Evolutionary conservation across 169 alveolate genomes (phyloP).

Genomic region (Cryptosporidium ubiquitum): DNA sequence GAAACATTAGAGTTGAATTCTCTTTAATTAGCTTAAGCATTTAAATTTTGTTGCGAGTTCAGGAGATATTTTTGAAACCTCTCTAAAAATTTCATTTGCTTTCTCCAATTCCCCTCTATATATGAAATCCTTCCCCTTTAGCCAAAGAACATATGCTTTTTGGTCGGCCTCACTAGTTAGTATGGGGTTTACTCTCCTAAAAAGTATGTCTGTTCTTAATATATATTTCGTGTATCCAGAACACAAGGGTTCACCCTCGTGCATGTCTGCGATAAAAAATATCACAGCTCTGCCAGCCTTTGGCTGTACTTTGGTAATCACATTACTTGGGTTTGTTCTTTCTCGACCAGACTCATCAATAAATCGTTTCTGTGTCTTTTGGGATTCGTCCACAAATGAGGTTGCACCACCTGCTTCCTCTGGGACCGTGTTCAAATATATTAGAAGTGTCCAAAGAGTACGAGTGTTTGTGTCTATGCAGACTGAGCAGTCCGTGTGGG

Average conservation of each 20-base stretch:
- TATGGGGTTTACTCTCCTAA: conserved; percentile 68
- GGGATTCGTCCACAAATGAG: conserved; percentile 15
- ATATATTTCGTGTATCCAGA: conserved; percentile 76
- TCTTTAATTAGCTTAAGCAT: neutral
- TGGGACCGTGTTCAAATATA: conserved; percentile 75
- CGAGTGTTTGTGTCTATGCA: conserved; percentile 78
- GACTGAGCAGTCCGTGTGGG: conserved; percentile 81
- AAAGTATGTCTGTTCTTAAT: conserved; percentile 79
- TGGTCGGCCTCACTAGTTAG: conserved; percentile 30
- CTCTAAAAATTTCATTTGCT: conserved; percentile 30
- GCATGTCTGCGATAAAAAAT: conserved; percentile 76
- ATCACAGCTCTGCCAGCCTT: conserved; percentile 45
- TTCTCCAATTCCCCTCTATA: conserved; percentile 30
- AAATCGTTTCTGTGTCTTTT: conserved; percentile 17
- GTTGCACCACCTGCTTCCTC: conserved; percentile 67
- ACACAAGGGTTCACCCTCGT: conserved; percentile 77
- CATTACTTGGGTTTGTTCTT: conserved; percentile 30
- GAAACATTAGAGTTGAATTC: neutral
- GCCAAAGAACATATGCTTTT: conserved; percentile 53
- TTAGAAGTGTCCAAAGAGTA: conserved; percentile 77
- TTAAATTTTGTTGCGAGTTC: conserved; percentile 53
- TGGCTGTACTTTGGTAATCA: conserved; percentile 52
- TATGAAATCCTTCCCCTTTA: conserved; percentile 32
- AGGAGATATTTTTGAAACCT: conserved; percentile 51
- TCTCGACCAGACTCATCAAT: conserved; percentile 53